Base-by-base conservation (phyloP, 2,329 filamentous ascomycete species). In the Alternaria triticimaculans region DNA sequence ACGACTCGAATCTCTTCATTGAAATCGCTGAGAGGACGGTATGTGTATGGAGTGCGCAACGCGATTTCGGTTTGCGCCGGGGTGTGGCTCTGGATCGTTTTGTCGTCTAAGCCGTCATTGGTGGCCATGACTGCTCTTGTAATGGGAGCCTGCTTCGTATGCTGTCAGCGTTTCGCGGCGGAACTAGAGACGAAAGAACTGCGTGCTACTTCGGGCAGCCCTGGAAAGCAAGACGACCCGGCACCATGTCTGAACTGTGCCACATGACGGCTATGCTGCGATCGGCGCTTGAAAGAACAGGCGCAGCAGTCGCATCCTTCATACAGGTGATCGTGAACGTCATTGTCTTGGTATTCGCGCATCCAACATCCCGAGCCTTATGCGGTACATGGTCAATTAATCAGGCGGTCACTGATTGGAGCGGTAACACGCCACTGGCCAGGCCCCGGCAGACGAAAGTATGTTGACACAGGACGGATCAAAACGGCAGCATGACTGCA, bases 131-230 rank as follows among this genome's bases (percentile, higher is more conserved):
- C 33, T n/a, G 7, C 33, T 37, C 7, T n/a, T 15, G 14, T 37
- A 0, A 0, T 37, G 0, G 3, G 1, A 8, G 14, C 1, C 1
- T 2, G 14, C 14, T n/a, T 37, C 33, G 6, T 37, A 37, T n/a
- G 7, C 33, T n/a, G 14, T 37, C 33, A 37, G 3, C 3, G 15
- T 8, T 3, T 6, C 5, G 30, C 3, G 2, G 14, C 14, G 12
- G 12, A 6, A 15, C 1, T 33, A 30, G 30, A 33, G 6, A 8
- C 0, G 30, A 15, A 37, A 37, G 33, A 5, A 12, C 28, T n/a
- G 15, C 15, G 7, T 37, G 33, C 7, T 37, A 37, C 4, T 9
- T 0, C 3, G n/a, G 33, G 33, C 33, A 37, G 33, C 6, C 6
- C 3, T 14, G 12, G 4, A 15, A 15, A 14, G 6, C 12, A 15